Percentiles rank a stretch among this genome's conserved stretches.
These are phyloP conservation scores for Capsicum rhomboideum DNA, from an alignment of 257 asterid species.

Conservation along the genomic window DNA sequence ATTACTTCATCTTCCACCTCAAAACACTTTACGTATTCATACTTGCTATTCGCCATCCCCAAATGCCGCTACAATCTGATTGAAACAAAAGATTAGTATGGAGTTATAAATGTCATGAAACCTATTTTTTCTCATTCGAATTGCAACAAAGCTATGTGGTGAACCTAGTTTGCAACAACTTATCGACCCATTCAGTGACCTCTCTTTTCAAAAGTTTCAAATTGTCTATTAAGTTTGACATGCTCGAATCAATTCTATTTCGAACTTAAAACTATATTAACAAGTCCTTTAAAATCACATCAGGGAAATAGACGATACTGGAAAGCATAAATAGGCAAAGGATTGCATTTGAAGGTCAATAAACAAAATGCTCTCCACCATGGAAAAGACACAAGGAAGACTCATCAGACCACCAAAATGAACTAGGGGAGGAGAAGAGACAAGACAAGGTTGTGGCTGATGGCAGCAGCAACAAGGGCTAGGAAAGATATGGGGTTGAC, in stretches of 20 bases:
- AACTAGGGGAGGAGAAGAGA: not conserved
- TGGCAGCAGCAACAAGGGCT: not conserved
- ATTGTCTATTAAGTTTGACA: not conserved
- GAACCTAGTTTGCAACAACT: not conserved
- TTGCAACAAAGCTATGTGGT: not conserved
- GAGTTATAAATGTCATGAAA: not conserved
- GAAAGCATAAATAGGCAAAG: not conserved
- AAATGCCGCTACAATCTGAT: not conserved
- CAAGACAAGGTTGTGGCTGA: not conserved
- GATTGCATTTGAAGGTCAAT: not conserved
- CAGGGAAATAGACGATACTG: not conserved
- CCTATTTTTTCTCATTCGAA: not conserved
- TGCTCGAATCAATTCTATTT: not conserved
- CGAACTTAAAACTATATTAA: not conserved
- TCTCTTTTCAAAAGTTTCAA: not conserved
- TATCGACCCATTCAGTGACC: not conserved
- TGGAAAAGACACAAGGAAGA: not conserved
- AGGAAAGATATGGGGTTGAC: not conserved
- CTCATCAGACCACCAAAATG: not conserved
- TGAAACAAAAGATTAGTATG: not conserved
- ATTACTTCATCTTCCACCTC: constrained; percentile 61
- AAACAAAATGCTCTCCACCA: not conserved
- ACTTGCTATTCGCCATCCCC: constrained; percentile 75
- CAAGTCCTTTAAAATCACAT: not conserved
- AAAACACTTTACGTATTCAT: constrained; percentile 69